Conservation (phyloP, 2,329 filamentous ascomycete genomes). For the Trichoderma sp. region DNA sequence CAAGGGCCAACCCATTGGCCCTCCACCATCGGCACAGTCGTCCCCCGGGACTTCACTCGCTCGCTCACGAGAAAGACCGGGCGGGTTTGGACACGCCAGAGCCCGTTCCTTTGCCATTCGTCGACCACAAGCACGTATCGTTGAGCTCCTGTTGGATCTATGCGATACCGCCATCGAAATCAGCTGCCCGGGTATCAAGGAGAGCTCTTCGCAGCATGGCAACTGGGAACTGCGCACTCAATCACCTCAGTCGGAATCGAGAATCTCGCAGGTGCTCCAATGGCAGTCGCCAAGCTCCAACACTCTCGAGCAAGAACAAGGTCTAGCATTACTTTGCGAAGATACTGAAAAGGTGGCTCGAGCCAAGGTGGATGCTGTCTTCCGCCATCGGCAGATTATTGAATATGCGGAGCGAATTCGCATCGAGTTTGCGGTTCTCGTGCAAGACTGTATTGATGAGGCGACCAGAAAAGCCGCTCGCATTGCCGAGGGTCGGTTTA, state of each 20-base stretch:
- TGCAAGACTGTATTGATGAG: conserved; percentile 93
- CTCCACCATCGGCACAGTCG: conserved; percentile 67
- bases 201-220: conserved; percentile 60
- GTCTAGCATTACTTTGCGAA: conserved; percentile 78
- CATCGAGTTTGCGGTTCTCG: conserved; percentile 85
- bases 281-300: conserved; percentile 95
- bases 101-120: conserved; percentile 88
- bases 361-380: conserved; percentile 88
- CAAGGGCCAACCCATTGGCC: conserved; percentile 82
- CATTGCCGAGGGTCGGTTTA: conserved; percentile 80
- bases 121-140: conserved; percentile 85
- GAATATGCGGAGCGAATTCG: conserved; percentile 96
- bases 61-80: conserved; percentile 69
- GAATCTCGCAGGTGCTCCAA: conserved; percentile 89
- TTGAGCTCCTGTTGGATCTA: conserved; percentile 89
- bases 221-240: conserved; percentile 83
- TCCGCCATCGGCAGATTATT: conserved; percentile 86
- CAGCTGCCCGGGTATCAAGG: conserved; percentile 89
- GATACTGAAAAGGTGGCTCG: conserved; percentile 84
- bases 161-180: conserved; percentile 96
- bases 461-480: conserved; percentile 86
- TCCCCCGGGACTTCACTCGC: conserved; percentile 71
- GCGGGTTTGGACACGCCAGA: conserved; percentile 75
- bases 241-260: conserved; percentile 92
- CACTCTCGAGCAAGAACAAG: conserved; percentile 89